phyloP scores from a whole-genome alignment of 208 protist genomes.

The Leishmania arabica region DNA sequence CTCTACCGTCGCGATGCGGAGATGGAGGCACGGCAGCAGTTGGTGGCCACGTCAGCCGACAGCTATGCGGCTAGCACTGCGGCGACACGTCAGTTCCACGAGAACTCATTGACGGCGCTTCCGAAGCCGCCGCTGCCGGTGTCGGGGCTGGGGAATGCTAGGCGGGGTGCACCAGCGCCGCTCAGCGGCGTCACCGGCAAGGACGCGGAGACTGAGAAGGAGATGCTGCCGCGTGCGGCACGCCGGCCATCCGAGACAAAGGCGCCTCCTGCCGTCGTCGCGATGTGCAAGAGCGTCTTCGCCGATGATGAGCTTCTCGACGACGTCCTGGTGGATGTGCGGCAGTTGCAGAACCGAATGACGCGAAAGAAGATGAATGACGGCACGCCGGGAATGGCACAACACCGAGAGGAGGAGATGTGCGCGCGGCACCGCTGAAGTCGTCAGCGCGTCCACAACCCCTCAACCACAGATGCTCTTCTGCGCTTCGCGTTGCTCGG shows the following conservation, averaged over 20 bases:
- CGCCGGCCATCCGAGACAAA: not conserved
- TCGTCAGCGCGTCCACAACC: not conserved
- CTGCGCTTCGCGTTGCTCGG: not conserved
- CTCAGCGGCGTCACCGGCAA: not conserved
- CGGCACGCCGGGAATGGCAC: constrained; percentile 12
- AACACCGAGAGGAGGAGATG: constrained; percentile 7
- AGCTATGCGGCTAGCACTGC: not conserved
- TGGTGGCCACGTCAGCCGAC: not conserved
- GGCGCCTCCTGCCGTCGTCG: not conserved
- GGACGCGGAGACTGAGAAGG: not conserved
- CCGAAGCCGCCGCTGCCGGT: not conserved
- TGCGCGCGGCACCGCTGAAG: not conserved
- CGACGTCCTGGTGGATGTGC: not conserved
- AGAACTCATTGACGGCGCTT: not conserved
- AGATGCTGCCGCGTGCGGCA: not conserved
- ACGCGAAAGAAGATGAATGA: constrained; percentile 15
- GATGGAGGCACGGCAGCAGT: constrained; percentile 13
- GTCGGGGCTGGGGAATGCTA: not conserved
- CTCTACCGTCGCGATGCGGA: constrained; percentile 54
- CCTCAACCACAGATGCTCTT: not conserved
- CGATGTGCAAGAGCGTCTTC: constrained; percentile 4
- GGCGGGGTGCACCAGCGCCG: not conserved
- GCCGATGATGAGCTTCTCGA: constrained; percentile 11
- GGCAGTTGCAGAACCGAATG: not conserved
- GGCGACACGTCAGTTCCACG: not conserved